Conservation (phyloP, 352 stramenopile species). For the Phytophthora pini region DNA sequence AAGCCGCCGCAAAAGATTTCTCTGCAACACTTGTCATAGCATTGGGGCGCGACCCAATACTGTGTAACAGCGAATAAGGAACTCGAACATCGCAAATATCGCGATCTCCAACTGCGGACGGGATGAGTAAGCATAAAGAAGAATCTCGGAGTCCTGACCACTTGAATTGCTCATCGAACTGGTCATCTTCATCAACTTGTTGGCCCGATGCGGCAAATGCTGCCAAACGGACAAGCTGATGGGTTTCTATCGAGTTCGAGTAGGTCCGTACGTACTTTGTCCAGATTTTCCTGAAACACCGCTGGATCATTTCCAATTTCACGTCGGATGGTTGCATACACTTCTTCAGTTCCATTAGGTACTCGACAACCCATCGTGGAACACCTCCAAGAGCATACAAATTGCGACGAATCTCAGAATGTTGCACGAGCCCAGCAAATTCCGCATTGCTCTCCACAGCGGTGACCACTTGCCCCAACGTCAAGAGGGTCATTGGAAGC, state of each 20-base stretch:
- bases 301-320: too few species aligned
- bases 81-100: constrained; percentile 5
- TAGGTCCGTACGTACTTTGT: not conserved
- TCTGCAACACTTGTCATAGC: too few species aligned
- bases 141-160: constrained; percentile 39
- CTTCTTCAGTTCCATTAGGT: constrained; percentile 4
- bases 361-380: constrained; percentile 17
- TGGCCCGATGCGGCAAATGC: constrained; percentile 7
- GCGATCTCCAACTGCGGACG: too few species aligned
- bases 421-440: not conserved
- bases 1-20: not conserved
- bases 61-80: constrained; percentile 1
- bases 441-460: too few species aligned
- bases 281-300: too few species aligned
- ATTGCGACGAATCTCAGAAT: constrained; percentile 1
- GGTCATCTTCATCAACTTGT: not conserved
- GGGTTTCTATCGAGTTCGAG: not conserved
- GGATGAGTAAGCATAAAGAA: constrained; percentile 32
- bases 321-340: not conserved
- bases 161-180: constrained; percentile 21
- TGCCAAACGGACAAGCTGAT: constrained; percentile 4
- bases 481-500: constrained; percentile 39
- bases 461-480: constrained; percentile 9
- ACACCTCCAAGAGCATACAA: constrained; percentile 16
- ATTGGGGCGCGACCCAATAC: too few species aligned